Evolutionary conservation across 2,329 filamentous ascomycete genomes (phyloP), one percentile per base, ranked within the genome.

Genomic region (Hymenoscyphus albidus): DNA sequence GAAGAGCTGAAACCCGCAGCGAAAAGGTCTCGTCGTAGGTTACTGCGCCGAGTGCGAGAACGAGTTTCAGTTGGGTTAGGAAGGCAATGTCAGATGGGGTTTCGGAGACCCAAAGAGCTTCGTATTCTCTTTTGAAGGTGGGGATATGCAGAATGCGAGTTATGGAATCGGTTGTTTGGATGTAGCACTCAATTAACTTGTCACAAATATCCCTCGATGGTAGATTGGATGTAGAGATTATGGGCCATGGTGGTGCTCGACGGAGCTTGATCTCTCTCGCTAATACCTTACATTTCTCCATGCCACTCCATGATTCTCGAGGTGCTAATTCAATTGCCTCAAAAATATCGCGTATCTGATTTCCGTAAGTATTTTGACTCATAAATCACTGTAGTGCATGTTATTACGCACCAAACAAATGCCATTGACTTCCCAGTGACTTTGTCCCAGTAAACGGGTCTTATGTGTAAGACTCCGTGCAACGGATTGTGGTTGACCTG

Each of bases 71-170:
- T 69, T 35, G 35, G 2, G 69, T 68, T 5, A 74, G 66, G 2
- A 73, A 58, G 7, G 74, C 57, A 54, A 71, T 70, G 9, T 72
- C 58, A 3, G 68, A 62, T 22, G 70, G 68, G 3, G 61, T 55
- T 9, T 66, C 57, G 10, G 73, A 68, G 2, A 75, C 65, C 5
- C 74, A 66, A 79, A 79, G 82, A 67, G 81, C 79, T 0, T 69
- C 68, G 5, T 81, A 82, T 38, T 81, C 78, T 61, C 74, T 74
- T 71, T 76, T 75, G 66, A 83, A 83, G 0, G 77, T 77, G 3
- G 80, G 80, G n/a, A 76, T 72, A 64, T 83, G 80, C 5, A 83
- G 64, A 58, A 83, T 76, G 32, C 79, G 76, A 62, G 81, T 80
- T 0, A 77, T 75, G 2, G 72, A 76, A 48, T 80, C 81, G 63